Percentiles rank a stretch among this genome's conserved stretches.
Evolutionary conservation across 1,139 yeast species (phyloP).

Genomic region (Casaregolazyma lundiana): DNA sequence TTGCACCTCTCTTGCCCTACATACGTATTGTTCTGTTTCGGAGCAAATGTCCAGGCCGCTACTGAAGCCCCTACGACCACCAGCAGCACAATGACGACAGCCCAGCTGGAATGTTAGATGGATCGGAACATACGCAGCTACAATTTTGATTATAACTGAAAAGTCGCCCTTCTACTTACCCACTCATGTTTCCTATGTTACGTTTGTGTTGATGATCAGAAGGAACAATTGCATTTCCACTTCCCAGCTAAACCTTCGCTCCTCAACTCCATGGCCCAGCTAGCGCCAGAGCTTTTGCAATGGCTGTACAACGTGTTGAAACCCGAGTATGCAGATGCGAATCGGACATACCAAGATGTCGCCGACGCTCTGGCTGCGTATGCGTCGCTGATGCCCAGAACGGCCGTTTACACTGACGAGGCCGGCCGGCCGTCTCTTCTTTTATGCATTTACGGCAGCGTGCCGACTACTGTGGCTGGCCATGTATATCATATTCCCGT

Average conservation of each 20-base stretch:
- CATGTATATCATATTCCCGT: constrained; percentile 48
- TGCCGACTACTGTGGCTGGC: constrained; percentile 36
- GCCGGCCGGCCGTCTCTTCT: constrained; percentile 57
- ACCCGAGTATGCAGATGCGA: constrained; percentile 53
- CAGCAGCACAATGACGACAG: constrained; percentile 63
- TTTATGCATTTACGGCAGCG: constrained; percentile 58
- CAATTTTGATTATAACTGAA: no score
- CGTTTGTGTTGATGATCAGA: not conserved
- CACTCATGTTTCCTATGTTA: constrained; percentile 17
- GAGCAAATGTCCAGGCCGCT: constrained; percentile 61
- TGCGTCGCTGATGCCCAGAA: constrained; percentile 59
- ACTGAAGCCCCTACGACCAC: constrained; percentile 57
- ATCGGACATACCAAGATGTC: constrained; percentile 55
- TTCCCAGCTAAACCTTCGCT: not conserved
- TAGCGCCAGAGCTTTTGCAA: constrained; percentile 44
- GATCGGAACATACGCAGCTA: no score
- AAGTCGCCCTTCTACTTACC: constrained; percentile 17
- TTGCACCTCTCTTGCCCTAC: no score
- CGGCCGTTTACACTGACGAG: constrained; percentile 61
- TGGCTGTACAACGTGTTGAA: constrained; percentile 56
- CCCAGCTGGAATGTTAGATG: constrained; percentile 44
- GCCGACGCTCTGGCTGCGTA: constrained; percentile 48
- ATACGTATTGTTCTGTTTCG: constrained; percentile 46
- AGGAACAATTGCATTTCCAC: not conserved
- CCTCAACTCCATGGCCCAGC: constrained; percentile 12